Evolutionary conservation across 495 filamentous ascomycete genomes (phyloP).

Genomic region (Aspergillus campestris): DNA sequence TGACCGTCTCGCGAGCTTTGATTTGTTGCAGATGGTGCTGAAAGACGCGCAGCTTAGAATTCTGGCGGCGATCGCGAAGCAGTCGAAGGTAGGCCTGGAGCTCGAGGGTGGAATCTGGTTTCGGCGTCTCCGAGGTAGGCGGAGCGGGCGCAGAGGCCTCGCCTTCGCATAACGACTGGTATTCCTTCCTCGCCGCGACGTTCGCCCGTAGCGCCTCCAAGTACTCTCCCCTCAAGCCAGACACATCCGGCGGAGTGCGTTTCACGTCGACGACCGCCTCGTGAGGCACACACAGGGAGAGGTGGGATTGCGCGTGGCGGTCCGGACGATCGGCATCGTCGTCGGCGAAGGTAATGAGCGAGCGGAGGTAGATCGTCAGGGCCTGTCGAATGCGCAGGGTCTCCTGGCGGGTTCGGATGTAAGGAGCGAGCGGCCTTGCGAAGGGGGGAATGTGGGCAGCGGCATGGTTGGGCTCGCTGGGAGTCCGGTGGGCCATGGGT

Average conservation of each 20-base stretch:
- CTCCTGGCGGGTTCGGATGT: slow-evolving; percentile 38
- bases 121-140: not conserved
- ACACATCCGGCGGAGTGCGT: slow-evolving; percentile 28
- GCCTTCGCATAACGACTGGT: slow-evolving; percentile 26
- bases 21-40: slow-evolving; percentile 37
- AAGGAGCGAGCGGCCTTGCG: slow-evolving; percentile 34
- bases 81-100: slow-evolving; percentile 45
- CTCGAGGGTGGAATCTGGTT: slow-evolving; percentile 20
- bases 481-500: slow-evolving; percentile 6
- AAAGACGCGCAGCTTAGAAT: slow-evolving; percentile 48
- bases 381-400: slow-evolving; percentile 38
- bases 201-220: slow-evolving; percentile 52
- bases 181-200: slow-evolving; percentile 43
- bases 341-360: slow-evolving; percentile 28
- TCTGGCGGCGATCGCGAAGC: slow-evolving; percentile 44
- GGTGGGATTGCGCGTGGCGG: slow-evolving; percentile 22
- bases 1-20: slow-evolving; percentile 31
- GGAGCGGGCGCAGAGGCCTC: slow-evolving; percentile 1
- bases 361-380: slow-evolving; percentile 35
- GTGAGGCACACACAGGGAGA: slow-evolving; percentile 28
- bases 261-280: slow-evolving; percentile 29
- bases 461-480: slow-evolving; percentile 1
- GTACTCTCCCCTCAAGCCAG: slow-evolving; percentile 42
- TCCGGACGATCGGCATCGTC: slow-evolving; percentile 18
- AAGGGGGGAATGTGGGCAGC: slow-evolving; percentile 33